Conservation (phyloP, 306 rosid species). For the Fagus crenata region DNA sequence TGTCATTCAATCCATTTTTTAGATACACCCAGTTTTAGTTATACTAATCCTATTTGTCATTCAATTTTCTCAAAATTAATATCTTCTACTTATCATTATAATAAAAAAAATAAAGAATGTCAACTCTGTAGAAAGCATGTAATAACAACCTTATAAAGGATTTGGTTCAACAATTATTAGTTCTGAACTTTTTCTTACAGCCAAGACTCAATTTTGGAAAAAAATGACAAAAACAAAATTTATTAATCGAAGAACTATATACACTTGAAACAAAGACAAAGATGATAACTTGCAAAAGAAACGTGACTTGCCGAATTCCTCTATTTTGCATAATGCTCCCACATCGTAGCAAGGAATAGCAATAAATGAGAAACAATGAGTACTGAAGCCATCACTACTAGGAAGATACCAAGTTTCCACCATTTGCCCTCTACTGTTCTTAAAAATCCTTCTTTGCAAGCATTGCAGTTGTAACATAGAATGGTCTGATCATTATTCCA, state of each 20-base stretch:
- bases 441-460: constrained; percentile 33
- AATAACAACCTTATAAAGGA: background rate
- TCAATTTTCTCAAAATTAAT: too few species aligned
- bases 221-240: background rate
- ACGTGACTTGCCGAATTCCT: background rate
- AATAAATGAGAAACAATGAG: constrained; percentile 30
- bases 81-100: too few species aligned
- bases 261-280: background rate
- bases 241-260: background rate
- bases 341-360: constrained; percentile 26
- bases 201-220: background rate
- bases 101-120: background rate
- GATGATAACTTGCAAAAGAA: background rate
- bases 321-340: constrained; percentile 12
- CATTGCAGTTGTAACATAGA: constrained; percentile 32
- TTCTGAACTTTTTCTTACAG: background rate
- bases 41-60: too few species aligned
- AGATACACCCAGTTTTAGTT: too few species aligned
- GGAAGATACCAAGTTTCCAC: constrained; percentile 33
- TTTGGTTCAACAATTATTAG: background rate
- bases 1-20: too few species aligned
- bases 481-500: constrained; percentile 24
- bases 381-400: constrained; percentile 16
- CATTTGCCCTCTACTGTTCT: constrained; percentile 26
- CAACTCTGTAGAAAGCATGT: background rate